These are phyloP conservation scores for Tolypocladium amazonense DNA, from an alignment of 2,329 filamentous ascomycete genomes.

Conservation along the genomic window DNA sequence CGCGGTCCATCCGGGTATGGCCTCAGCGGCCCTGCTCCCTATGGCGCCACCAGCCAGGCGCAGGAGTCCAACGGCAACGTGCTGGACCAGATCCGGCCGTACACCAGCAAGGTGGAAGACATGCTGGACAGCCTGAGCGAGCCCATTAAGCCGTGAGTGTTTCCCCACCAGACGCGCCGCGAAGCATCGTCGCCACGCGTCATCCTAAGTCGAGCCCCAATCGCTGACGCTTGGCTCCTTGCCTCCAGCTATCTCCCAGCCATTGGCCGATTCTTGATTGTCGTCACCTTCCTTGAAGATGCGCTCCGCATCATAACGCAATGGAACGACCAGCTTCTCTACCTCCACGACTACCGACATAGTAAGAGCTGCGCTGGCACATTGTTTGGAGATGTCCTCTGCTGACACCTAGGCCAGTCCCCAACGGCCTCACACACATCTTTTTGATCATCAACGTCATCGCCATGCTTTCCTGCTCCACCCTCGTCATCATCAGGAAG, in stretches of 20 bases:
- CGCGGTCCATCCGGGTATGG: conserved; percentile 72
- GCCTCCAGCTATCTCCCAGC: conserved; percentile 74
- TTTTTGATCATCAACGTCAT: conserved; percentile 89
- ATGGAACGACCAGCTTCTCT: conserved; percentile 90
- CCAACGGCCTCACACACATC: conserved; percentile 75
- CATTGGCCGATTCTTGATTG: conserved; percentile 93
- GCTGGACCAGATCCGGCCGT: conserved; percentile 80
- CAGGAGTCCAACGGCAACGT: conserved; percentile 46
- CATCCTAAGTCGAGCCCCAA: neutral
- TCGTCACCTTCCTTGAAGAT: conserved; percentile 97
- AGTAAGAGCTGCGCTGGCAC: conserved; percentile 48
- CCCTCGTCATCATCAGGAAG: conserved; percentile 82
- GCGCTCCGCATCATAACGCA: conserved; percentile 92
- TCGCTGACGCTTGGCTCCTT: conserved; percentile 8
- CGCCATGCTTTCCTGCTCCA: conserved; percentile 73
- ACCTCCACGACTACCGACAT: conserved; percentile 83
- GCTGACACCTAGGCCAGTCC: conserved; percentile 46
- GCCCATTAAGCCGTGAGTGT: conserved; percentile 76
- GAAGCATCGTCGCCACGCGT: neutral
- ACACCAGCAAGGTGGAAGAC: conserved; percentile 98
- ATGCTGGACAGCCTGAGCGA: conserved; percentile 77
- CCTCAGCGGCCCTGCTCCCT: conserved; percentile 60
- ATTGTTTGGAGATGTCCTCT: neutral
- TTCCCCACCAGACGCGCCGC: neutral
- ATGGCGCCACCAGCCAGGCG: conserved; percentile 44